Conservation (phyloP, 2,329 filamentous ascomycete species). For the Curvularia eragrostidis region DNA sequence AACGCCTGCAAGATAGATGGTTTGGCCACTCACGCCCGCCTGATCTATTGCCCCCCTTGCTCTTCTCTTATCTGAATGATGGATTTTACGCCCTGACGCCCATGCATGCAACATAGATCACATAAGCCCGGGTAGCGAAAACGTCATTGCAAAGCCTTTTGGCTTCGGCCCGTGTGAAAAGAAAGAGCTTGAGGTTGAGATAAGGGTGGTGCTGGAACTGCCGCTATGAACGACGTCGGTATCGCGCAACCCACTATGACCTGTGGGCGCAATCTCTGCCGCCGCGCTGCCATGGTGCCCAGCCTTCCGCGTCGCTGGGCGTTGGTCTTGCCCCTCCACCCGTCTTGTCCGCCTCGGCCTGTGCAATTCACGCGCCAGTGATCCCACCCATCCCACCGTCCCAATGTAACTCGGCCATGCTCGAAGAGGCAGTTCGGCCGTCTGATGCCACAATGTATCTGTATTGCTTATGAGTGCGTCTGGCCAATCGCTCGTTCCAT, state of each 20-base stretch:
- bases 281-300: conserved; percentile 23
- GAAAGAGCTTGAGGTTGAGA: not conserved
- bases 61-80: conserved; percentile 27
- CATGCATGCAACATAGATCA: not conserved
- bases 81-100: conserved; percentile 4
- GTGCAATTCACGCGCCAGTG: conserved; percentile 10
- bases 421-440: conserved; percentile 27
- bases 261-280: conserved; percentile 7
- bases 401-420: conserved; percentile 17
- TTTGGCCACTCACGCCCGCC: conserved; percentile 15
- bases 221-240: not conserved
- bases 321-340: conserved; percentile 3
- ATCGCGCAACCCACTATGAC: not conserved
- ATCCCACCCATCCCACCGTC: conserved; percentile 9
- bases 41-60: conserved; percentile 6
- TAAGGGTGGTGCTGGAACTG: not conserved
- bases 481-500: not conserved
- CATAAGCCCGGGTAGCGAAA: not conserved
- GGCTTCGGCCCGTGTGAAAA: not conserved
- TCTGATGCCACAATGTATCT: conserved; percentile 4
- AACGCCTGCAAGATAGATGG: not conserved
- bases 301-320: conserved; percentile 21
- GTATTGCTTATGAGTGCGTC: not conserved
- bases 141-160: conserved; percentile 1
- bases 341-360: conserved; percentile 10